Percentiles rank a stretch among this genome's conserved stretches.
phyloP scores from a whole-genome alignment of 202 grass and related monocot genomes.

The Panicum virgatum region DNA sequence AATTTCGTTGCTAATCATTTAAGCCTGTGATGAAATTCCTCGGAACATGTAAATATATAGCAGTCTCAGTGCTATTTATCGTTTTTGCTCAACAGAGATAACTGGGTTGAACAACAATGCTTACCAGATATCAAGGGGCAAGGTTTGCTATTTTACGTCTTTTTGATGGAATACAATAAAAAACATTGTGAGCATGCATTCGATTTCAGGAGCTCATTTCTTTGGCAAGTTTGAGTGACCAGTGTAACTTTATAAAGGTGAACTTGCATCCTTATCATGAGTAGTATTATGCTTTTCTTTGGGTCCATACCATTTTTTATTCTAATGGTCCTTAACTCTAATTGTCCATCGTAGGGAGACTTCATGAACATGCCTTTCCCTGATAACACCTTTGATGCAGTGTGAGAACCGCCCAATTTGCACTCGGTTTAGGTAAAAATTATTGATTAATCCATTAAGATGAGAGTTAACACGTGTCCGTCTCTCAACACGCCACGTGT shows the following conservation, averaged over 20 bases:
- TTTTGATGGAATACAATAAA: neutral
- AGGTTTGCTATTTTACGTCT: conserved; percentile 20
- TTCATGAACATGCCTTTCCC: conserved; percentile 72
- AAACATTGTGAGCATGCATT: neutral
- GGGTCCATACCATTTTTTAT: neutral
- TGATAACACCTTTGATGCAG: conserved; percentile 61
- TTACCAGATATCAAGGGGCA: conserved; percentile 70
- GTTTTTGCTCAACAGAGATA: conserved; percentile 51
- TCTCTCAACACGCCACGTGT: too few species aligned
- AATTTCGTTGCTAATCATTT: neutral
- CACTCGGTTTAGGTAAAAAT: too few species aligned
- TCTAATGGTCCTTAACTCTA: neutral
- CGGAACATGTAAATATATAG: neutral
- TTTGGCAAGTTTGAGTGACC: conserved; percentile 48
- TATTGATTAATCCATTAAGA: too few species aligned
- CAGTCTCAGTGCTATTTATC: neutral
- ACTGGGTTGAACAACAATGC: conserved; percentile 75
- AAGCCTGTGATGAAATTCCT: neutral
- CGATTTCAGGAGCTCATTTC: conserved; percentile 41
- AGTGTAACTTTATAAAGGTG: conserved; percentile 60
- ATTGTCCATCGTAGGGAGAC: conserved; percentile 43
- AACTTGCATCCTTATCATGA: neutral
- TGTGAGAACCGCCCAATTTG: too few species aligned
- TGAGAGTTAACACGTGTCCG: too few species aligned
- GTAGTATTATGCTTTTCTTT: neutral